phyloP scores from a whole-genome alignment of 1,284 basidiomycete genomes.

The Schizophyllum amplum region DNA sequence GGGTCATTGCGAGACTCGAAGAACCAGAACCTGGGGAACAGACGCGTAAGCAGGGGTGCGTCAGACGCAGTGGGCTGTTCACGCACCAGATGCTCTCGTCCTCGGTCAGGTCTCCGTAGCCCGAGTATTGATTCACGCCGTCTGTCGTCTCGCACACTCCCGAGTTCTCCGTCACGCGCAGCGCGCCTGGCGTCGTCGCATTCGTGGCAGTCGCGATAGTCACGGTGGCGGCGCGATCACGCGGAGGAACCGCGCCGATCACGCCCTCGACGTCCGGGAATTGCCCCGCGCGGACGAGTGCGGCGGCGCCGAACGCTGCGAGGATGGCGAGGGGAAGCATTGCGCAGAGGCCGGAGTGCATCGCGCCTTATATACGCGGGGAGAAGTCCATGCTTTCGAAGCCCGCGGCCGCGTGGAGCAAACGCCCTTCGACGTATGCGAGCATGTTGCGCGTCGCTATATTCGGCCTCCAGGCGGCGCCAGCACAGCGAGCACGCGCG shows the following conservation, averaged over 20 bases:
- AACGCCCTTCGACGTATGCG: conserved; percentile 61
- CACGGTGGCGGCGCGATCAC: conserved; percentile 8
- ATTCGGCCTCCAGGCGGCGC: background rate
- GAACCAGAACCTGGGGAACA: conserved; percentile 55
- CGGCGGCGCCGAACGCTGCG: conserved; percentile 6
- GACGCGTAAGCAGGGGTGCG: background rate
- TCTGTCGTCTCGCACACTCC: conserved; percentile 51
- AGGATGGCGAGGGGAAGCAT: conserved; percentile 4
- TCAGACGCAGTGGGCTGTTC: background rate
- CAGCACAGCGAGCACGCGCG: background rate
- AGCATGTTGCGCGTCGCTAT: background rate
- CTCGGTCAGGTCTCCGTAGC: conserved; percentile 48
- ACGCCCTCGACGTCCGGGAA: conserved; percentile 39
- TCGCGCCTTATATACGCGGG: background rate
- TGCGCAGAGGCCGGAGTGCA: background rate
- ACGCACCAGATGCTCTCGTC: conserved; percentile 49
- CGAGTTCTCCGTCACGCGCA: conserved; percentile 46
- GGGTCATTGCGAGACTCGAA: conserved; percentile 54
- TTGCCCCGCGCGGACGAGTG: conserved; percentile 20
- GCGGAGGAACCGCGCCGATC: conserved; percentile 24
- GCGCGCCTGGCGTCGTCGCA: conserved; percentile 36
- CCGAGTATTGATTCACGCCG: conserved; percentile 49
- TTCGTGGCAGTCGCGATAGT: conserved; percentile 13
- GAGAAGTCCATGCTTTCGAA: conserved; percentile 39
- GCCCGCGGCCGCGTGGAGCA: conserved; percentile 53